Conservation (phyloP, 116 monocot genomes). For the Cymodocea nodosa region DNA sequence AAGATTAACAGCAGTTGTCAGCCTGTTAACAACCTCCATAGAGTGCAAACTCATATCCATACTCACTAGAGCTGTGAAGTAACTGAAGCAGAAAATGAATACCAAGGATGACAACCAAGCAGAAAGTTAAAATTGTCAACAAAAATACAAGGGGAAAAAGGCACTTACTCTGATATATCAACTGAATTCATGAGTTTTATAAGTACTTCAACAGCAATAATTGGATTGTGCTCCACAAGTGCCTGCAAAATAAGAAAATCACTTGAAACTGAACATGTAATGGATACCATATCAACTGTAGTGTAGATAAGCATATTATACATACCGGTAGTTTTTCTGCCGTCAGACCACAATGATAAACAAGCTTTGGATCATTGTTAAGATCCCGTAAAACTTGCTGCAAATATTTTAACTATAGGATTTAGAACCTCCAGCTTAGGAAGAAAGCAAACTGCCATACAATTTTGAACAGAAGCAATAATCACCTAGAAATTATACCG, state of each 20-base stretch:
- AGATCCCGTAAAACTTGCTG: constrained; percentile 78
- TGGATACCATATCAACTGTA: neutral
- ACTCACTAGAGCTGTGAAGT: constrained; percentile 75
- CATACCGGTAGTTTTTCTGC: constrained; percentile 81
- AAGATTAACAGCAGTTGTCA: constrained; percentile 79
- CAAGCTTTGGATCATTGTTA: constrained; percentile 77
- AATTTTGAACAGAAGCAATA: too few relatives aligned
- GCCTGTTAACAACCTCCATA: constrained; percentile 97
- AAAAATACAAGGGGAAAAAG: neutral
- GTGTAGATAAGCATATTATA: constrained; percentile 4
- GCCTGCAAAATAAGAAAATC: constrained; percentile 29
- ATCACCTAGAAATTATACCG: too few relatives aligned
- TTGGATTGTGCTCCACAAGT: constrained; percentile 89
- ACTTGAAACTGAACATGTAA: neutral
- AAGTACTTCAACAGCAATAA: constrained; percentile 72
- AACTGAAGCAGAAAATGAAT: constrained; percentile 22
- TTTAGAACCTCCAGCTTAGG: too few relatives aligned
- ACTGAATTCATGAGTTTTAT: constrained; percentile 22
- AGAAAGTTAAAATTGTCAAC: neutral
- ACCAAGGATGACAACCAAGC: constrained; percentile 2
- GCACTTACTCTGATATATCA: constrained; percentile 20
- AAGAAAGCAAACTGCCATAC: too few relatives aligned
- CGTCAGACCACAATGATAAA: constrained; percentile 84
- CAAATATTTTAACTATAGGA: constrained; percentile 7
- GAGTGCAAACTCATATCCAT: constrained; percentile 98